phyloP scores from a whole-genome alignment of 2,329 filamentous ascomycete genomes.

The Fusarium lyarnte region DNA sequence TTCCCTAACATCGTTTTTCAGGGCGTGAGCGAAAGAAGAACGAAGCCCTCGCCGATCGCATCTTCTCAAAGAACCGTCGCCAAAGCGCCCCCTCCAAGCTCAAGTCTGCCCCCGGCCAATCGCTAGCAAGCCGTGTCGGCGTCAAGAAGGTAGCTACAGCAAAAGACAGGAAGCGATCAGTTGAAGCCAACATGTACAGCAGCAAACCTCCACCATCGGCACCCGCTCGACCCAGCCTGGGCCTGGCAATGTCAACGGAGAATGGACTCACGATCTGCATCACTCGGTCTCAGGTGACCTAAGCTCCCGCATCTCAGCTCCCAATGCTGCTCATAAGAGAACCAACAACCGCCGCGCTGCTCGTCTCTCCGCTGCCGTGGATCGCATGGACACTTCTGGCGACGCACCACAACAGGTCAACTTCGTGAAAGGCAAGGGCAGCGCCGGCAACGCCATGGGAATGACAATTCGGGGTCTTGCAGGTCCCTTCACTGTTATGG shows the following conservation, averaged over 20 bases:
- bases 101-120: conserved; percentile 59
- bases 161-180: conserved; percentile 2
- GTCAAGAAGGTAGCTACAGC: conserved; percentile 70
- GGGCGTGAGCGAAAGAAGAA: conserved; percentile 77
- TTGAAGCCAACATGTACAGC: conserved; percentile 23
- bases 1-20: conserved; percentile 40
- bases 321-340: conserved; percentile 44
- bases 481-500: conserved; percentile 76
- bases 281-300: conserved; percentile 54
- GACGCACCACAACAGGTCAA: conserved; percentile 51
- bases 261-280: conserved; percentile 79
- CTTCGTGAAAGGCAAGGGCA: conserved; percentile 35
- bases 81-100: conserved; percentile 64
- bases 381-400: conserved; percentile 50
- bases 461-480: conserved; percentile 79
- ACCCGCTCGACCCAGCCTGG: conserved; percentile 42
- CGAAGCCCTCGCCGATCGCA: conserved; percentile 75
- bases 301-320: conserved; percentile 57
- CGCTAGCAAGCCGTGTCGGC: conserved; percentile 76
- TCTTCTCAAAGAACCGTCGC: conserved; percentile 71
- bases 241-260: conserved; percentile 68
- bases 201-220: conserved; percentile 39
- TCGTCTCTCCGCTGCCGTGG: conserved; percentile 58
- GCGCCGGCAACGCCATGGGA: conserved; percentile 51
- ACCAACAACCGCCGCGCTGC: conserved; percentile 43